phyloP scores from a whole-genome alignment of 306 rosid species.

The Phaseolus lunatus region DNA sequence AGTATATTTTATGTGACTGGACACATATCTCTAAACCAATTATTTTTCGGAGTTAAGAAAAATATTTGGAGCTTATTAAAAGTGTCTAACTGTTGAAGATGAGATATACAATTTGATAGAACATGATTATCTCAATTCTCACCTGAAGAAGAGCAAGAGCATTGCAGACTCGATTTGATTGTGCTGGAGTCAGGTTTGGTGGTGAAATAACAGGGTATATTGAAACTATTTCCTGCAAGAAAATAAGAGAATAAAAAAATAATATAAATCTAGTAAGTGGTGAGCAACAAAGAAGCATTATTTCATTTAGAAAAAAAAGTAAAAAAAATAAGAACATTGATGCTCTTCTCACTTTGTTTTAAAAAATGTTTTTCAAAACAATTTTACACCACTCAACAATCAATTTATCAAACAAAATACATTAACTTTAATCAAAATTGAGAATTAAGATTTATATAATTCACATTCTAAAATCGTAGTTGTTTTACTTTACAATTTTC shows the following conservation, averaged over 20 bases:
- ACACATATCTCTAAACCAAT: conserved; percentile 2
- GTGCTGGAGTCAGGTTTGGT: conserved; percentile 70
- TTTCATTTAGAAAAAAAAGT: too few species aligned
- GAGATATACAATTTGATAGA: not conserved
- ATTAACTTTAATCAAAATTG: not conserved
- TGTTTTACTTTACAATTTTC: not conserved
- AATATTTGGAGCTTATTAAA: not conserved
- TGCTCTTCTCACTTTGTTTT: not conserved
- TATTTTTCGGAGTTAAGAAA: conserved; percentile 12
- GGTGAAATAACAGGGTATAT: conserved; percentile 81
- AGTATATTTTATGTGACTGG: not conserved
- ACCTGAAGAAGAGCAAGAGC: conserved; percentile 96
- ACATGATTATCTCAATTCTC: conserved; percentile 25
- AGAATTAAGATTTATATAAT: not conserved
- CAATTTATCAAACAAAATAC: not conserved
- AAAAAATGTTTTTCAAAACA: not conserved
- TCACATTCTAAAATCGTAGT: not conserved
- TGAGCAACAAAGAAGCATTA: not conserved
- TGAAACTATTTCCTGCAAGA: conserved; percentile 76
- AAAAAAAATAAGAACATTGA: not conserved
- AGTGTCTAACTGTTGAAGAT: not conserved
- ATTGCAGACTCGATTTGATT: conserved; percentile 91
- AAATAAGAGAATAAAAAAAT: not conserved
- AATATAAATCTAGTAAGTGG: not conserved
- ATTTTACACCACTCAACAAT: not conserved